Conservation (phyloP, 1,284 basidiomycete species). For the Ustilago hordei region DNA sequence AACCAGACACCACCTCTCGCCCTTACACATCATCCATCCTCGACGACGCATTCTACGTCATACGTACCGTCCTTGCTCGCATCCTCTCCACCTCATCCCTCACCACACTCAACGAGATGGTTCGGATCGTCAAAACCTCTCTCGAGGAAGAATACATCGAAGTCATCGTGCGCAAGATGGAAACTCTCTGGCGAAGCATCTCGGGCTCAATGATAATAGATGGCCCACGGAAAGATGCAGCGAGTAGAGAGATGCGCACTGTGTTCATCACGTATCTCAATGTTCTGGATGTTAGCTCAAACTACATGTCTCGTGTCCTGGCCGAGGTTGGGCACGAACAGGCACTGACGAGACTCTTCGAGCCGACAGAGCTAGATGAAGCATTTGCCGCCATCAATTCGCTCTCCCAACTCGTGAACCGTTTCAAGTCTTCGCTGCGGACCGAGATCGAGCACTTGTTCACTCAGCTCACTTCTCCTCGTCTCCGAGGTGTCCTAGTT, state of each 20-base stretch:
- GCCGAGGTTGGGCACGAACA: constrained; percentile 46
- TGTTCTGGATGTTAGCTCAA: constrained; percentile 59
- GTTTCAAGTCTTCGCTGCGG: constrained; percentile 70
- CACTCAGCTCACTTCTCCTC: constrained; percentile 88
- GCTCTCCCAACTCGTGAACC: constrained; percentile 26
- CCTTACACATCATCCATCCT: constrained; percentile 64
- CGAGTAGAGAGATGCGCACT: constrained; percentile 63
- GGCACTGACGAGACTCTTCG: constrained; percentile 43
- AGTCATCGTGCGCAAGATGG: constrained; percentile 64
- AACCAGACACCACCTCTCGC: constrained; percentile 49
- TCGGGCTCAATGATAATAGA: constrained; percentile 62
- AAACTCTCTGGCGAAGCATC: constrained; percentile 58
- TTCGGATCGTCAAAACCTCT: constrained; percentile 37
- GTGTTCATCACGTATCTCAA: constrained; percentile 66
- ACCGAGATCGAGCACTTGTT: constrained; percentile 91
- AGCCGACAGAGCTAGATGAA: constrained; percentile 20
- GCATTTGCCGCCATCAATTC: constrained; percentile 21
- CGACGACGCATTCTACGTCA: constrained; percentile 68
- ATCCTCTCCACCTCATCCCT: constrained; percentile 60
- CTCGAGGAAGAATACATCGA: constrained; percentile 65
- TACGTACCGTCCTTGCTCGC: constrained; percentile 61
- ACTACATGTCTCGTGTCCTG: constrained; percentile 60
- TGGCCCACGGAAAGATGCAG: constrained; percentile 65
- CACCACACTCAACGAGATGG: constrained; percentile 41
- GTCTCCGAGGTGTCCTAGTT: constrained; percentile 81